These are phyloP conservation scores for Aspergillus intermedius DNA, from an alignment of 2,329 filamentous ascomycete genomes.

Conservation along the genomic window DNA sequence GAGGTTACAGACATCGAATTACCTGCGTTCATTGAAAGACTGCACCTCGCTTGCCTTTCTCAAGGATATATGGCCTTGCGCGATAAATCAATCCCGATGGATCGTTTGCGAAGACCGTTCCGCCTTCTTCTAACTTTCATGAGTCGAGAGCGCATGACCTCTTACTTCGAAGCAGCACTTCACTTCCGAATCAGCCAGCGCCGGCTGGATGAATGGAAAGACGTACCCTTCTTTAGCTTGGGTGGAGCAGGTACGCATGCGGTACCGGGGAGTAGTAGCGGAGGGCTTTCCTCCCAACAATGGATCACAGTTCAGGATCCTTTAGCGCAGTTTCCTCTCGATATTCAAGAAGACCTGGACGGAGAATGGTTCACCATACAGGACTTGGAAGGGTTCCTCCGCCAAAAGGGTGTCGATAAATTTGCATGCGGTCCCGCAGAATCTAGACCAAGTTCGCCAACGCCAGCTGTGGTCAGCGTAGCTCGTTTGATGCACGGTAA, in stretches of 20 bases:
- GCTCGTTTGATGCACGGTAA: conserved; percentile 14
- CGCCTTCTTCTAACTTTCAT: conserved; percentile 16
- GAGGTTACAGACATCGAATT: conserved; percentile 10
- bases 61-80: conserved; percentile 13
- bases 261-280: conserved; percentile 3
- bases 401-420: conserved; percentile 11
- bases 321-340: conserved; percentile 6
- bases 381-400: conserved; percentile 17
- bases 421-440: conserved; percentile 3
- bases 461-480: conserved; percentile 4
- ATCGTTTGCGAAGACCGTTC: conserved; percentile 14
- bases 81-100: conserved; percentile 9
- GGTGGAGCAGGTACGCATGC: conserved; percentile 21
- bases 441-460: neutral
- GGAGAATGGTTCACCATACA: conserved; percentile 21
- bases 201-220: conserved; percentile 13
- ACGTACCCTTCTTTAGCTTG: conserved; percentile 19
- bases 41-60: conserved; percentile 15
- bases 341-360: conserved; percentile 11
- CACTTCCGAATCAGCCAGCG: conserved; percentile 11
- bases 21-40: conserved; percentile 12
- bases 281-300: conserved; percentile 3
- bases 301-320: conserved; percentile 11
- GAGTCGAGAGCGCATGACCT: conserved; percentile 9
- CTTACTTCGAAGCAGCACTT: conserved; percentile 14